A percentile compares a stretch with the other conserved stretches of the same genome.
Conservation (phyloP, 768 basidiomycete genomes). For the Tulasnella sp. region DNA sequence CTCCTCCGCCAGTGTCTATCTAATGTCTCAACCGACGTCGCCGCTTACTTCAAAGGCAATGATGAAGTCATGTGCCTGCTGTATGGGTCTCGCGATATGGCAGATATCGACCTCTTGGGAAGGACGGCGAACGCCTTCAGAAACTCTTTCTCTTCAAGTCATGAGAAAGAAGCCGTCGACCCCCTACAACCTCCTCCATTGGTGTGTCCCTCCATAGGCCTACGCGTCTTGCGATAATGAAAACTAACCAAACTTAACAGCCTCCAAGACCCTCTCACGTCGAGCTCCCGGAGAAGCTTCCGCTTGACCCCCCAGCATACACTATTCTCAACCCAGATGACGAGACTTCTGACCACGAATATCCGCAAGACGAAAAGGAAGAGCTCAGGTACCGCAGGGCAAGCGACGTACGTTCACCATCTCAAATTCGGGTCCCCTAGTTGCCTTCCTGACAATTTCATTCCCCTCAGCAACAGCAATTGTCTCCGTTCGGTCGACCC, state of each 20-base stretch:
- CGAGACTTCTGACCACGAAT: neutral
- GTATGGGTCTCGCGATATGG: neutral
- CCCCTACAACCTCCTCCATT: neutral
- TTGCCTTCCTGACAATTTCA: no score
- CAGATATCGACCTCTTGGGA: conserved; percentile 1
- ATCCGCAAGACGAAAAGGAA: neutral
- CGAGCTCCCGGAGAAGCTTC: neutral
- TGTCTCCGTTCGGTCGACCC: neutral
- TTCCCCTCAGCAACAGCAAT: no score
- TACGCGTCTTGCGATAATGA: neutral
- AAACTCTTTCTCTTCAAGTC: neutral
- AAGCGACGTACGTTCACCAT: neutral
- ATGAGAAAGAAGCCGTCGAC: neutral
- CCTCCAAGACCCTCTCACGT: no score
- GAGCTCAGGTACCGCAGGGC: no score
- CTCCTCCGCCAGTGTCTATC: conserved; percentile 17
- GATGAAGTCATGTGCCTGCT: conserved; percentile 9
- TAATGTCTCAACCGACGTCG: conserved; percentile 23
- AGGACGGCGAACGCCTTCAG: neutral
- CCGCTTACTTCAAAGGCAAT: conserved; percentile 12
- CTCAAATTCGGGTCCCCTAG: neutral
- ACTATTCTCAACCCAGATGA: conserved; percentile 7
- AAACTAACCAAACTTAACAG: no score
- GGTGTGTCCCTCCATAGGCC: neutral
- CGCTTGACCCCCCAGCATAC: neutral